These are phyloP conservation scores for Meyerozyma guilliermondii DNA, from an alignment of 1,139 yeast genomes.

Conservation along the genomic window DNA sequence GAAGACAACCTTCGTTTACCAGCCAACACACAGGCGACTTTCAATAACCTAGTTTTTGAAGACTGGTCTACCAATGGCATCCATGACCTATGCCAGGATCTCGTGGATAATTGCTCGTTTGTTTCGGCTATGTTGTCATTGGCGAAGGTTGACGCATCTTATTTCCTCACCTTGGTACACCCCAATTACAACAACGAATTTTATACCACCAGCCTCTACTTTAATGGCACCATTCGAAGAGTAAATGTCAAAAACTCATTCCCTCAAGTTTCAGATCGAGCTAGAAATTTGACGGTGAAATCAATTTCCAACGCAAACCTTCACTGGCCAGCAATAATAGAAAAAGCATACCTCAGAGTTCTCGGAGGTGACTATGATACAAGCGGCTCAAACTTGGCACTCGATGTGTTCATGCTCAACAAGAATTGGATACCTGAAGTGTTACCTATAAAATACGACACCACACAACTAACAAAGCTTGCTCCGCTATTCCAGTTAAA, in stretches of 20 bases:
- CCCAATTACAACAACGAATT: constrained; percentile 25
- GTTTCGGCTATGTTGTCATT: constrained; percentile 60
- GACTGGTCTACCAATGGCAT: constrained; percentile 19
- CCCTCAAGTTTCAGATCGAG: constrained; percentile 6
- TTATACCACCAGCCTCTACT: constrained; percentile 31
- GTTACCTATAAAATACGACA: constrained; percentile 22
- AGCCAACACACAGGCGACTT: constrained; percentile 11
- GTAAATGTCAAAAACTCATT: background rate
- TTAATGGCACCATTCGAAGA: constrained; percentile 47
- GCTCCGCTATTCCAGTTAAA: constrained; percentile 27
- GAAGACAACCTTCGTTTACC: constrained; percentile 14
- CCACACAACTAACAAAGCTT: constrained; percentile 25
- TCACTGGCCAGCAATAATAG: constrained; percentile 70
- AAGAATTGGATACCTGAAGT: constrained; percentile 77
- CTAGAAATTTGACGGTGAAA: constrained; percentile 26
- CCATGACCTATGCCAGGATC: constrained; percentile 44
- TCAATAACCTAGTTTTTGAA: constrained; percentile 9
- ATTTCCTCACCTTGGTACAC: constrained; percentile 15
- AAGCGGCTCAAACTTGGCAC: constrained; percentile 73
- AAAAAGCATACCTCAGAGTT: constrained; percentile 67
- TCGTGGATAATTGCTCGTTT: constrained; percentile 69
- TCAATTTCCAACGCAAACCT: constrained; percentile 37
- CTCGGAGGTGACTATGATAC: constrained; percentile 60
- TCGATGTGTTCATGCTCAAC: constrained; percentile 57
- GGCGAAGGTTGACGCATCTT: constrained; percentile 14